Conservation (phyloP, 1,284 basidiomycete genomes). For the Rhodotorula sp. region DNA sequence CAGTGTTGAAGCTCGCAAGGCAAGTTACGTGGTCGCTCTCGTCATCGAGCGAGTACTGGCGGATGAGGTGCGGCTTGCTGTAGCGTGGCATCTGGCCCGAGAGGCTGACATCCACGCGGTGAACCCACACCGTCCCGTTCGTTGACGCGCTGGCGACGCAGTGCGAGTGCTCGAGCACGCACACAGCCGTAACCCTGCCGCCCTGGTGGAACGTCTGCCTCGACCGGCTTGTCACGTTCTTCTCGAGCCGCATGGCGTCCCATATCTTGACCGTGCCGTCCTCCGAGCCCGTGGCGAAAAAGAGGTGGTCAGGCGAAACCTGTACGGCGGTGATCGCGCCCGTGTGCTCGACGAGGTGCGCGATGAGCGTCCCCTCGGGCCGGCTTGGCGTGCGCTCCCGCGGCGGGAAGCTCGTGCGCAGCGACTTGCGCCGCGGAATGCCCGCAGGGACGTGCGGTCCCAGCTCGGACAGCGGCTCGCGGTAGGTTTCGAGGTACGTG, state of each 20-base stretch:
- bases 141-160: slow-evolving; percentile 53
- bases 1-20: slow-evolving; percentile 50
- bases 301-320: slow-evolving; percentile 89
- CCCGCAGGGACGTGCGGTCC: slow-evolving; percentile 66
- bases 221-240: slow-evolving; percentile 62
- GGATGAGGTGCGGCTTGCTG: slow-evolving; percentile 50
- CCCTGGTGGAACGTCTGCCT: slow-evolving; percentile 52
- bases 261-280: slow-evolving; percentile 82
- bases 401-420: slow-evolving; percentile 47
- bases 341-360: slow-evolving; percentile 81
- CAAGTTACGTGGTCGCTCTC: slow-evolving; percentile 50
- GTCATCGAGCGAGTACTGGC: slow-evolving; percentile 50
- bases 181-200: slow-evolving; percentile 49
- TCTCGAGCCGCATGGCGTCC: slow-evolving; percentile 76
- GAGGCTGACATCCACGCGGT: slow-evolving; percentile 50
- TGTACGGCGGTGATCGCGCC: slow-evolving; percentile 76
- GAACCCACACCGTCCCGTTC: slow-evolving; percentile 53
- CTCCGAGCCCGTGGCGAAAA: slow-evolving; percentile 86
- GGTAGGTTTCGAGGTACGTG: slow-evolving; percentile 78
- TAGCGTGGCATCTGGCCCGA: slow-evolving; percentile 51
- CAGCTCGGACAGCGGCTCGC: slow-evolving; percentile 82
- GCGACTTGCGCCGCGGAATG: slow-evolving; percentile 55
- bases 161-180: slow-evolving; percentile 51
- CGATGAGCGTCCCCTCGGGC: slow-evolving; percentile 73
- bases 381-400: slow-evolving; percentile 45